Base-by-base conservation (phyloP, 768 basidiomycete species). In the Multifurca ochricompacta region DNA sequence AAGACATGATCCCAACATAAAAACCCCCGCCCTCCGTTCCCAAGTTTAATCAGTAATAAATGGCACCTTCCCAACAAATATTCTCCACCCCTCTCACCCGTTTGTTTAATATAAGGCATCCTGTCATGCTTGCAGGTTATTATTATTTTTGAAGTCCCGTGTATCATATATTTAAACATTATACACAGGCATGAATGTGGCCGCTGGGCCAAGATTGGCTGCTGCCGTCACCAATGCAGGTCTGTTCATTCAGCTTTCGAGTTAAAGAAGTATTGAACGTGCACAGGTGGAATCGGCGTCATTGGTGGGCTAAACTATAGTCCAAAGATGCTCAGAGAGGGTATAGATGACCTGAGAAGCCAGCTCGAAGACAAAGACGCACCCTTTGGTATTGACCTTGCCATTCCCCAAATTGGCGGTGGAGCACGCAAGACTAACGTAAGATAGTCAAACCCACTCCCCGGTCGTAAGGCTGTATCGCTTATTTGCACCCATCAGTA, bases 191-290 rank as follows among this genome's bases (percentile, higher is more conserved):
- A 91, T 91, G 89, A 90, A 88, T 64, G 82, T 91, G 30, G 90
- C 89, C 48, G 87, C 90, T 43, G 88, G 88, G 6, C 87, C 90
- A 10, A 85, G 76, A 68, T 71, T 93, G 7, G 91, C 91, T 18
- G 91, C 90, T 19, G 81, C 87, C 1, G 89, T 93, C n/a, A 89
- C 89, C n/a, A 93, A 93, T 64, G 80, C 91, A 19, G 91, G 85
- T 75, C 58, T 40, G 67, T 58, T 34, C 6, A 2, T 25, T 10
- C 45, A 16, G 14, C n/a, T 25, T n/a, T 39, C 27, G 9, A 9
- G 30, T 30, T 16, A 11, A 21, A 23, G 6, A 8, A 14, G 14
- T 25, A 11, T 32, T 44, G n/a, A n/a, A 35, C 25, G 0, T 40
- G n/a, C 16, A 21, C 48, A 78, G 80, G 83, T 61, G 88, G 87